Base-by-base conservation (phyloP, 768 basidiomycete species). In the Phallus indusiatus region DNA sequence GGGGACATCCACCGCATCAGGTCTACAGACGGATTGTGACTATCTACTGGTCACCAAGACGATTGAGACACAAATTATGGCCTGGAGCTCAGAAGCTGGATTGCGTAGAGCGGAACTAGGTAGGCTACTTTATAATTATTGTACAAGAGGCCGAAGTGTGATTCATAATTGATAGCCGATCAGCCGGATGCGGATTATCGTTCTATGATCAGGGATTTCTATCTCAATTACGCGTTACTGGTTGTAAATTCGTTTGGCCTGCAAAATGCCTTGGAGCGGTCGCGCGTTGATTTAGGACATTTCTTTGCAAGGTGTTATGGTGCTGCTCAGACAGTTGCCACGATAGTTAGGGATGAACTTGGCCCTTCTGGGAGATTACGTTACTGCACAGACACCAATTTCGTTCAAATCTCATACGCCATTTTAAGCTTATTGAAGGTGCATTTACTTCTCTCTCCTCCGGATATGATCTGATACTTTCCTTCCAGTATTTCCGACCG, bases 181-280 rank as follows among this genome's bases (percentile, higher is more conserved):
- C 14, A 21, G n/a, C 49, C 57, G 24, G 20, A 52, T 36, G n/a
- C 20, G 24, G 20, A 2, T 37, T 47, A 84, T 73, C 76, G 77
- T 59, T 68, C 68, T 47, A 70, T 78, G 53, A 81, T 82, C 47
- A 77, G 80, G 24, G 75, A 81, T 63, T 94, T 93, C 67, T 92
- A 91, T 69, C 88, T 81, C 73, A 81, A 90, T 68, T 95, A 95
- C 66, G 82, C 86, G 22, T 81, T 83, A 73, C 81, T 99, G 54
- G 90, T 96, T 37, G 74, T 97, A 60, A 94, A 96, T 68, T 95
- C 94, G 1, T 99, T 99, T 65, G 95, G 95, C 11, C 78, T 99
- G 47, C 94, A 99, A 70, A 90, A 95, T 67, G 92, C 95, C n/a
- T 73, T 97, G 58, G 94, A 95, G 71, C 79, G 81, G 18, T 78